Evolutionary conservation across 495 filamentous ascomycete species (phyloP).

Genomic region (Monascus purpureus): DNA sequence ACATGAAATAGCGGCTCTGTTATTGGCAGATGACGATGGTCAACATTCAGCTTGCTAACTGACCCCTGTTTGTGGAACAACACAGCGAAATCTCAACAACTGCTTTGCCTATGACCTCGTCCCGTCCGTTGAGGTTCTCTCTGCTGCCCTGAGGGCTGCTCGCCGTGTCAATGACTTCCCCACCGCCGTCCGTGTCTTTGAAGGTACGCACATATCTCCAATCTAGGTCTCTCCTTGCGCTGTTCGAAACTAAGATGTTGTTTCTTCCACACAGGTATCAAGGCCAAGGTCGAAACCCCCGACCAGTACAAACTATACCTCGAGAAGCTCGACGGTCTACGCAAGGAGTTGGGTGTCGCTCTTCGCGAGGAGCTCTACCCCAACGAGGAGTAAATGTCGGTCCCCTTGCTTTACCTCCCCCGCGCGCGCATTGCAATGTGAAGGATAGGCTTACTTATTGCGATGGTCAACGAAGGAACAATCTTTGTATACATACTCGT

Average conservation of each 20-base stretch:
- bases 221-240: neutral
- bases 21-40: conserved; percentile 11
- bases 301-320: conserved; percentile 97
- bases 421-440: too few species aligned
- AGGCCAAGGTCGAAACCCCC: conserved; percentile 98
- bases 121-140: conserved; percentile 81
- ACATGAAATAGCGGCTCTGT: conserved; percentile 5
- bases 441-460: too few species aligned
- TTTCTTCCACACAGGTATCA: conserved; percentile 58
- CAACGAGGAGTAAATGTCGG: conserved; percentile 44
- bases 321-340: conserved; percentile 75
- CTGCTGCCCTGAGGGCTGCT: conserved; percentile 80
- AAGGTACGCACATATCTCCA: conserved; percentile 46
- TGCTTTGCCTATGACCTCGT: conserved; percentile 99
- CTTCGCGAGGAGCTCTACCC: conserved; percentile 95
- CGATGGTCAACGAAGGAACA: neutral
- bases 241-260: neutral
- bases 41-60: too few species aligned
- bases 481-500: too few species aligned
- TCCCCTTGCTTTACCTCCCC: too few species aligned
- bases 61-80: too few species aligned
- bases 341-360: conserved; percentile 82
- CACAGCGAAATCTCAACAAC: conserved; percentile 98
- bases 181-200: conserved; percentile 93
- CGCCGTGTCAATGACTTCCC: conserved; percentile 97